Evolutionary conservation across 1,139 yeast genomes (phyloP).

Genomic region (Wickerhamomyces sp.): DNA sequence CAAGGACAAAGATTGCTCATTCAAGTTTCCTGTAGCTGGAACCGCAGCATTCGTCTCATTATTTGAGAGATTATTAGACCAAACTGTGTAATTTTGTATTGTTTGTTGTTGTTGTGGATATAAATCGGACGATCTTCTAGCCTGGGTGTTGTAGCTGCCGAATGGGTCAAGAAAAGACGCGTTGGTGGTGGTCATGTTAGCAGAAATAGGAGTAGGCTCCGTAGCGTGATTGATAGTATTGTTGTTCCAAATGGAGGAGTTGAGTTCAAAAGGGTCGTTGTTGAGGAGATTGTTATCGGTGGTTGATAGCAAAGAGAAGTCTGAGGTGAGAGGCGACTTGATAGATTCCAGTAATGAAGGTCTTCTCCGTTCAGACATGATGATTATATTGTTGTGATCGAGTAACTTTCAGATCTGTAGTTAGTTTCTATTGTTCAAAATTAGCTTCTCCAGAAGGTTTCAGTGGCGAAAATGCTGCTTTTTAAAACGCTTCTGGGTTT

Average conservation of each 20-base stretch:
- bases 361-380: constrained; percentile 1
- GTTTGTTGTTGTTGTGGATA: background rate
- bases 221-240: background rate
- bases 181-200: constrained; percentile 15
- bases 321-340: constrained; percentile 9
- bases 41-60: background rate
- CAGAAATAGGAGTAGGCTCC: no score
- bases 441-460: no score
- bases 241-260: constrained; percentile 14
- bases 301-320: constrained; percentile 1
- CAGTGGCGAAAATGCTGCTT: background rate
- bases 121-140: constrained; percentile 1
- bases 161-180: background rate
- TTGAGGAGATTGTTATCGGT: constrained; percentile 4
- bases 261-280: constrained; percentile 14
- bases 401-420: no score
- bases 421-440: no score
- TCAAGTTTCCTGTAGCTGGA: background rate
- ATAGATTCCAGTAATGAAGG: background rate
- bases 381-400: no score
- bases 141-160: background rate
- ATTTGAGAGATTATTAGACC: background rate
- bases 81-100: background rate
- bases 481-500: background rate
- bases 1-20: no score